Conservation (phyloP, 148 eudicot species). For the Rhododendron mucronatum region DNA sequence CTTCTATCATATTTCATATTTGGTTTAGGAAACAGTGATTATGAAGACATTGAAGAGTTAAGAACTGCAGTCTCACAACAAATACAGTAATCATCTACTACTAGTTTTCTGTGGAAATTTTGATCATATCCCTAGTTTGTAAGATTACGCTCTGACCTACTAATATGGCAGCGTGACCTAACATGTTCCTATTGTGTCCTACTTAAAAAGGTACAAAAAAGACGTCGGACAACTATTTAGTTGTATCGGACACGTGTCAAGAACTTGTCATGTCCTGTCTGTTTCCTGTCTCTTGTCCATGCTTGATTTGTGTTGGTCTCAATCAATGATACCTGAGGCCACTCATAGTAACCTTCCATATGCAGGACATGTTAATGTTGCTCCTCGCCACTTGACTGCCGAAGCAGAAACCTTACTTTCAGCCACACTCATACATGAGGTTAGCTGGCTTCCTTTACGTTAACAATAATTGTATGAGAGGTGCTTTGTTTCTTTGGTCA, state of each 20-base stretch:
- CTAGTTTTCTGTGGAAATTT: background rate
- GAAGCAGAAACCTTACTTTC: conserved; percentile 96
- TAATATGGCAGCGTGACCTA: background rate
- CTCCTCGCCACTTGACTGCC: conserved; percentile 96
- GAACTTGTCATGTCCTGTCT: background rate
- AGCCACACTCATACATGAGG: conserved; percentile 96
- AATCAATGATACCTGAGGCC: background rate
- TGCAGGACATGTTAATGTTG: conserved; percentile 97
- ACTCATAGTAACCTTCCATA: conserved; percentile 5
- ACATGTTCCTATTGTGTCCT: background rate
- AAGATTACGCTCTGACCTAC: background rate
- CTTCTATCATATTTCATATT: background rate
- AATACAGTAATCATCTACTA: background rate
- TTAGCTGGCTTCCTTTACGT: conserved; percentile 20
- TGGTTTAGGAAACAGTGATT: background rate
- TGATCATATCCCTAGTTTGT: background rate
- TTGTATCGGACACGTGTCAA: background rate
- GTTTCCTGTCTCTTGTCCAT: background rate
- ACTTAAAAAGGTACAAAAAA: background rate
- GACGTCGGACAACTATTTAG: background rate
- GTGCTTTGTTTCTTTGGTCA: conserved; percentile 6
- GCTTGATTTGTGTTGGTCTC: background rate
- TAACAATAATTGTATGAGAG: background rate
- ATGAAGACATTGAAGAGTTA: background rate
- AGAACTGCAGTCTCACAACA: background rate